Evolutionary conservation across 2,329 filamentous ascomycete genomes (phyloP), one percentile per base, ranked within the genome.

Genomic region (Penicillium crustosum): DNA sequence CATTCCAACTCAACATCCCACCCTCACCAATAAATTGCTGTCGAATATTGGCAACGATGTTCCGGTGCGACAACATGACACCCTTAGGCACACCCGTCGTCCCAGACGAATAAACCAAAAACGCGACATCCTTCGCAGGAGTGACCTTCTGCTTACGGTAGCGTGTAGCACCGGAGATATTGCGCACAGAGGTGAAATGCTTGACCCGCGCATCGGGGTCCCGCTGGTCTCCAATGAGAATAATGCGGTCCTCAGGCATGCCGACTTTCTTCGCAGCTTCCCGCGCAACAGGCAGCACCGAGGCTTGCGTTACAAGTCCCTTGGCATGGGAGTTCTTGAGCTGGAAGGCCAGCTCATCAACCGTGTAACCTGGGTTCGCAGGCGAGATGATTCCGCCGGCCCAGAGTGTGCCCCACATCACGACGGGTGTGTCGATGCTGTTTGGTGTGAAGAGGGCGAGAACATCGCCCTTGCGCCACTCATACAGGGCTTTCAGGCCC

Each of bases 81-180:
- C 93, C 93, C 75, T 97, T 97, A 0, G 93, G 93, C 50, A 92
- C 78, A 2, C 93, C 93, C 0, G 93, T 97, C 0, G 93, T 97
- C 8, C 93, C 93, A 8, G 89, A 93, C 49, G 88, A 91, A 74
- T 96, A 97, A 0, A 95, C 91, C 57, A 97, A 76, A 68, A 94
- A 96, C 0, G 91, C 89, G 27, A 94, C 73, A 70, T 96, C 91
- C 57, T 86, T 87, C 49, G 82, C 81, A 0, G 90, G 85, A 49
- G 89, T 80, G 51, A 91, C 76, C 66, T 83, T 86, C 5, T 86
- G 79, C 55, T 83, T 83, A 19, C 85, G 81, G 67, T 83, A 86
- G 62, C 84, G 80, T 3, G 81, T 79, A 0, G 83, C 79, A 4
- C 85, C 81, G 2, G 84, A 83, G 21, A 85, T 83, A 63, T 90